Conservation (phyloP, 805 yeast species). For the Lachancea fermentati region DNA sequence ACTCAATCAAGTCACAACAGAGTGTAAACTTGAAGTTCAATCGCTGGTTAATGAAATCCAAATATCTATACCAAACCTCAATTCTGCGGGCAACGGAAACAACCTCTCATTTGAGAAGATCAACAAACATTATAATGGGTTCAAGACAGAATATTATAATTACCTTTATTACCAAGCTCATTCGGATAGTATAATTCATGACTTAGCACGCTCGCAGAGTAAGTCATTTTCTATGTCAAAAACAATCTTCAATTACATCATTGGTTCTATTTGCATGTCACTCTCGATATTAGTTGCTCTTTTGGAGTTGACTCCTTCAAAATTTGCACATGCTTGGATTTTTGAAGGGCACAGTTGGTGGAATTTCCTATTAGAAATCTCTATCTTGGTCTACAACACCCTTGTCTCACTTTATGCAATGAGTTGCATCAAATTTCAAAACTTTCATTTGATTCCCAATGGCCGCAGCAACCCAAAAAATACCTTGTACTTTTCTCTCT, state of each 20-base stretch:
- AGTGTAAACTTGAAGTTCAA: constrained; percentile 28
- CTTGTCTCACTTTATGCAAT: constrained; percentile 28
- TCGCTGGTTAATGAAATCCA: constrained; percentile 16
- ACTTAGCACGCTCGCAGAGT: constrained; percentile 23
- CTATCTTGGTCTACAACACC: constrained; percentile 25
- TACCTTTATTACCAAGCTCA: constrained; percentile 23
- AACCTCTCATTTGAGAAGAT: constrained; percentile 18
- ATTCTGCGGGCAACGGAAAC: constrained; percentile 3
- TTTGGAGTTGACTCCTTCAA: constrained; percentile 25
- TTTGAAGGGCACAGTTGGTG: constrained; percentile 19
- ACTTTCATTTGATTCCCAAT: constrained; percentile 30
- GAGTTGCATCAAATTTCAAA: constrained; percentile 29
- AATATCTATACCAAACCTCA: constrained; percentile 9
- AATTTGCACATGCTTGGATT: constrained; percentile 22
- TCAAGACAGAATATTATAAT: constrained; percentile 27
- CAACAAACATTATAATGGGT: constrained; percentile 26
- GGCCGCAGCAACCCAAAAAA: constrained; percentile 32
- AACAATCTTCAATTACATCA: constrained; percentile 8
- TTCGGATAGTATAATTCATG: constrained; percentile 25
- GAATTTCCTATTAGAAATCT: constrained; percentile 19
- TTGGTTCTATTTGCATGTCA: constrained; percentile 13
- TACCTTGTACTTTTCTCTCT: constrained; percentile 28
- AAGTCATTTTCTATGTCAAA: constrained; percentile 11
- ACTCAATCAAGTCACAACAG: constrained; percentile 20
- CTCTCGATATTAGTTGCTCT: constrained; percentile 19